These are phyloP conservation scores for Gaillardinia entomophila DNA, from an alignment of 805 yeast species.

Conservation along the genomic window DNA sequence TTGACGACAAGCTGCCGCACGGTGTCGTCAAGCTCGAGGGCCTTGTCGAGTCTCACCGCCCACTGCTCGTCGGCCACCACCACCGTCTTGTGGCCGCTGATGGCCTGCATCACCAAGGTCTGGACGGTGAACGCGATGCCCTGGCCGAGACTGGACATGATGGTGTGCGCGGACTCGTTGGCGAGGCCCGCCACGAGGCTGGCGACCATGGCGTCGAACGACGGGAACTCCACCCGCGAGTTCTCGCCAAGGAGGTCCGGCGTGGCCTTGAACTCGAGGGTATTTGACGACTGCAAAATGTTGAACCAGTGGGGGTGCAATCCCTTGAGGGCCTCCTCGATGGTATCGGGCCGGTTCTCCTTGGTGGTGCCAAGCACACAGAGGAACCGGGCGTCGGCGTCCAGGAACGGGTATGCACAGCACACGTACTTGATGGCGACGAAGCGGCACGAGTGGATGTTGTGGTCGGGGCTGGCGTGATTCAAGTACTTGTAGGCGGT, in stretches of 20 bases:
- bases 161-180: conserved; percentile 14
- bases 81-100: conserved; percentile 46
- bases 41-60: conserved; percentile 63
- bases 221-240: conserved; percentile 47
- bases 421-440: conserved; percentile 62
- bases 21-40: conserved; percentile 53
- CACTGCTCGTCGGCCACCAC: conserved; percentile 69
- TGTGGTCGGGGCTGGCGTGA: conserved; percentile 4
- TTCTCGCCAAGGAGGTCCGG: conserved; percentile 38
- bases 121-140: conserved; percentile 53
- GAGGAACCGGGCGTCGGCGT: conserved; percentile 60
- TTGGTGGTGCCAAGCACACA: conserved; percentile 60
- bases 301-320: conserved; percentile 79
- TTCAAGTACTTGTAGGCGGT: conserved; percentile 28
- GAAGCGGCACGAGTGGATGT: conserved; percentile 50
- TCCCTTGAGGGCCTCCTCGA: conserved; percentile 77
- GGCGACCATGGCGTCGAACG: conserved; percentile 36
- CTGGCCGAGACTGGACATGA: conserved; percentile 27
- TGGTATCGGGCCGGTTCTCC: conserved; percentile 60
- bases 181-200: conserved; percentile 16
- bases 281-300: conserved; percentile 40
- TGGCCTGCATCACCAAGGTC: conserved; percentile 61
- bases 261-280: conserved; percentile 38
- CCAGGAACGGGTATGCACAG: conserved; percentile 58
- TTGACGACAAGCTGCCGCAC: conserved; percentile 31